phyloP scores from a whole-genome alignment of 805 yeast genomes.

The Blastobotrys mokoenaii region DNA sequence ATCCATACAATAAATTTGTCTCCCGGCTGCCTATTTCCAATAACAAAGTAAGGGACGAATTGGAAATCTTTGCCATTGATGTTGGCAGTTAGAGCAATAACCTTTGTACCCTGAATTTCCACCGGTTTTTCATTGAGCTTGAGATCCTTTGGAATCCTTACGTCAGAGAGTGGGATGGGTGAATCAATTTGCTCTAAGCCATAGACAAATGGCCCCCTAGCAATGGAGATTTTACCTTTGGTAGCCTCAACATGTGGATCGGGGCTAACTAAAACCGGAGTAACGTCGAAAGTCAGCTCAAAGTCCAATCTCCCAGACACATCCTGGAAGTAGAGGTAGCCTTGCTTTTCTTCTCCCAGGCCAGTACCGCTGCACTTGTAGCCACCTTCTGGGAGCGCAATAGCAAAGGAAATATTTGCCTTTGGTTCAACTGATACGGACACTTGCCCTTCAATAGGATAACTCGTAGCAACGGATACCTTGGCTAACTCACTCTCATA shows the following conservation, averaged over 20 bases:
- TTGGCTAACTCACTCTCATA: neutral
- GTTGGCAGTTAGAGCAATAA: neutral
- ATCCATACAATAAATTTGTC: too few species aligned
- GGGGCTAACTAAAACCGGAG: neutral
- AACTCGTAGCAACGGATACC: neutral
- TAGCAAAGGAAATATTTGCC: neutral
- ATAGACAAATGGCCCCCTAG: conserved; percentile 3
- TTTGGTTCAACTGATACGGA: too few species aligned
- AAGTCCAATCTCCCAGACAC: neutral
- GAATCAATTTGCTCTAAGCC: neutral
- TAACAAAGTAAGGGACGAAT: conserved; percentile 1
- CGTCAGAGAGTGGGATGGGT: neutral
- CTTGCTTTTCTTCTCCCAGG: neutral
- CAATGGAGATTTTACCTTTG: neutral
- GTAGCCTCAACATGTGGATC: neutral
- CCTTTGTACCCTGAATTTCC: neutral
- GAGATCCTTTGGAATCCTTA: neutral
- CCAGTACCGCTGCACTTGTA: neutral
- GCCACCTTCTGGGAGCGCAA: neutral
- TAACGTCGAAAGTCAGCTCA: neutral
- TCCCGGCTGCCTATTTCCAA: conserved; percentile 1
- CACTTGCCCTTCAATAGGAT: too few species aligned
- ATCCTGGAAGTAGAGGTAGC: neutral
- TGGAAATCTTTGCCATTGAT: neutral
- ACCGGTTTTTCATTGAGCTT: neutral